Percentiles rank a stretch among this genome's conserved stretches.
These are phyloP conservation scores for Chlamydomonas schloesseri DNA, from an alignment of 139 green algal genomes.

Conservation along the genomic window DNA sequence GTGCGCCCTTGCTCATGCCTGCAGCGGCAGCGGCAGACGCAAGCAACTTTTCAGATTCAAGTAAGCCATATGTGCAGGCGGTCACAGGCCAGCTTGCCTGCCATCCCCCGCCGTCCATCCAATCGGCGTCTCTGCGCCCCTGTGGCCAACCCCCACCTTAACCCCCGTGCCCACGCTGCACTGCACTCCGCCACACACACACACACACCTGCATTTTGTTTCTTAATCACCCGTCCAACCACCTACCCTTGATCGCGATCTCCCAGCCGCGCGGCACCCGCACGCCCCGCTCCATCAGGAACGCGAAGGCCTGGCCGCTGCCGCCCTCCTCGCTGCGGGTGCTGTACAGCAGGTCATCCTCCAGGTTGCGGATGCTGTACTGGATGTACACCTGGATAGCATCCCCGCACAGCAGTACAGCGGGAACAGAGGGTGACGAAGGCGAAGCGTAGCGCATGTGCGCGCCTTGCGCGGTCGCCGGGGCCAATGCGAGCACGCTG, in stretches of 20 bases:
- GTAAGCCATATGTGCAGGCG: no score
- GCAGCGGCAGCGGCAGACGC: neutral
- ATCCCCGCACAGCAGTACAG: no score
- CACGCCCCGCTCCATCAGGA: slow-evolving; percentile 74
- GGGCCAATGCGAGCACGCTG: no score
- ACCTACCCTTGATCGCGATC: slow-evolving; percentile 74
- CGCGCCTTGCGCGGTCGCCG: no score
- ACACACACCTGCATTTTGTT: neutral
- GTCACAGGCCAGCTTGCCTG: no score
- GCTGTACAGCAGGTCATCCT: slow-evolving; percentile 68
- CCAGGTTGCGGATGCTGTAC: slow-evolving; percentile 46
- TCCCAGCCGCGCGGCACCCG: slow-evolving; percentile 80
- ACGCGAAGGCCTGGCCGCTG: slow-evolving; percentile 68
- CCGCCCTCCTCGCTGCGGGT: slow-evolving; percentile 72
- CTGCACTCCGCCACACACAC: neutral
- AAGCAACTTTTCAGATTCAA: no score
- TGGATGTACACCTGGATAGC: slow-evolving; percentile 70
- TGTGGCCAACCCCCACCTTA: no score
- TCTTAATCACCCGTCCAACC: neutral
- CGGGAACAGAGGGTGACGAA: no score
- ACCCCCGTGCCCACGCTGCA: no score
- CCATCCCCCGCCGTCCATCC: no score
- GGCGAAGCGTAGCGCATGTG: no score
- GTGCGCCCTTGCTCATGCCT: slow-evolving; percentile 69
- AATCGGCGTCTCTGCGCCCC: no score